These are phyloP conservation scores for Gossypium longicalyx DNA, from an alignment of 345 rosid genomes.

Conservation along the genomic window DNA sequence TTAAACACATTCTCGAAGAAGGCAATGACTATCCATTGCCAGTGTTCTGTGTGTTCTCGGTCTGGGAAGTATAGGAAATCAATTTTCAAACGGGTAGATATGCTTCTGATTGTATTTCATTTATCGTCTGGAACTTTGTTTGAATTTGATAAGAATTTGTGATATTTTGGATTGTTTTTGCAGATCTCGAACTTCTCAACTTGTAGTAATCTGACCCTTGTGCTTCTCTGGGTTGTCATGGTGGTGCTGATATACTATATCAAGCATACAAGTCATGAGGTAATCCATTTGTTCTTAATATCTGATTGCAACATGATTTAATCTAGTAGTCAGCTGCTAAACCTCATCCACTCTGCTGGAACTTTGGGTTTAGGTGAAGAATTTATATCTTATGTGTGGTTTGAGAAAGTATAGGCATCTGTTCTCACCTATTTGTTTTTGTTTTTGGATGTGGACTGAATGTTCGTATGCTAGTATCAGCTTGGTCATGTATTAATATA, in stretches of 20 bases:
- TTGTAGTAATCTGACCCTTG: conserved; percentile 80
- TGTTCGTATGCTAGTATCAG: neutral
- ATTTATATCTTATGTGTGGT: neutral
- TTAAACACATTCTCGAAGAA: conserved; percentile 66
- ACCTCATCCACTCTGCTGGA: neutral
- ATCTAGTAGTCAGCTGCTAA: neutral
- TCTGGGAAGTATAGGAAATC: conserved; percentile 89
- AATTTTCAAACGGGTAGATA: conserved; percentile 61
- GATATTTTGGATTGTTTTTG: conserved; percentile 15
- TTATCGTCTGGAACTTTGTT: neutral
- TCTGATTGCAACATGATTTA: neutral
- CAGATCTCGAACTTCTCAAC: conserved; percentile 96
- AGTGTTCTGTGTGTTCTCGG: conserved; percentile 66
- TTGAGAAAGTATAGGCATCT: neutral
- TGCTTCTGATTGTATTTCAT: neutral
- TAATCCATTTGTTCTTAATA: conserved; percentile 17
- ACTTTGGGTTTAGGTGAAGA: neutral
- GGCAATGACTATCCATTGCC: conserved; percentile 69
- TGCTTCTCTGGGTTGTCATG: conserved; percentile 84
- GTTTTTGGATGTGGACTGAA: neutral
- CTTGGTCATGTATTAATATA: conserved; percentile 3
- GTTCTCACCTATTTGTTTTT: neutral
- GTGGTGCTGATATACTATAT: conserved; percentile 83
- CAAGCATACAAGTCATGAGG: conserved; percentile 84
- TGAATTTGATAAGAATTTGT: conserved; percentile 19